A percentile compares a stretch with the other conserved stretches of the same genome.
Evolutionary conservation across 2,329 filamentous ascomycete species (phyloP).

Genomic region (Ceratocystiopsis sp.): DNA sequence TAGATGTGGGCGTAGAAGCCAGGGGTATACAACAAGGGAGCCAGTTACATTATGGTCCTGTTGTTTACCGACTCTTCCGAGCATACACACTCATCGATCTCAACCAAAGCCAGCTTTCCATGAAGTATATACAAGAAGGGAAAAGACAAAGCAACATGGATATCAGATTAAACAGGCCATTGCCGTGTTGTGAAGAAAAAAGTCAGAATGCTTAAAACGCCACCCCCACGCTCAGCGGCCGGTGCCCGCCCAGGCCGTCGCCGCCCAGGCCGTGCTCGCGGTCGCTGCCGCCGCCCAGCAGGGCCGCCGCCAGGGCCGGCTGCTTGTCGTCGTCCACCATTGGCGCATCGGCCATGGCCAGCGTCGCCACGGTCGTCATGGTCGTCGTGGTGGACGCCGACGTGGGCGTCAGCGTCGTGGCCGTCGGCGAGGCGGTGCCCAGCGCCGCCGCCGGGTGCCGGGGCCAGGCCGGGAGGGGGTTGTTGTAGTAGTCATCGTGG

Average conservation of each 20-base stretch:
- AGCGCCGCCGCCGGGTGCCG: slow-evolving; percentile 29
- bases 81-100: too few species aligned
- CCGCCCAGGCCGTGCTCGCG: too few species aligned
- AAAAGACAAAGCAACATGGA: too few species aligned
- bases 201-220: slow-evolving; percentile 20
- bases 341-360: not conserved
- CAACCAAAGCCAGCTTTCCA: too few species aligned
- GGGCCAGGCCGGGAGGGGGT: slow-evolving; percentile 20
- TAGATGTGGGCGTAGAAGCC: too few species aligned
- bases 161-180: too few species aligned
- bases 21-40: too few species aligned
- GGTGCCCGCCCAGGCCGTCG: slow-evolving; percentile 2
- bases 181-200: too few species aligned
- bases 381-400: slow-evolving; percentile 19
- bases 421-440: slow-evolving; percentile 13
- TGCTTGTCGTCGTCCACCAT: not conserved
- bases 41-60: too few species aligned
- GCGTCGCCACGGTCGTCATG: slow-evolving; percentile 11
- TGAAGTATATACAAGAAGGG: too few species aligned
- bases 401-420: slow-evolving; percentile 22
- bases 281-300: not conserved
- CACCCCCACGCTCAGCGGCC: slow-evolving; percentile 28
- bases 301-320: not conserved
- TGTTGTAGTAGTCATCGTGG: slow-evolving; percentile 16
- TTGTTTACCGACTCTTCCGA: too few species aligned